Percentiles rank a stretch among this genome's conserved stretches.
phyloP scores from a whole-genome alignment of 2,329 filamentous ascomycete species.

The Davidsoniella australis region DNA sequence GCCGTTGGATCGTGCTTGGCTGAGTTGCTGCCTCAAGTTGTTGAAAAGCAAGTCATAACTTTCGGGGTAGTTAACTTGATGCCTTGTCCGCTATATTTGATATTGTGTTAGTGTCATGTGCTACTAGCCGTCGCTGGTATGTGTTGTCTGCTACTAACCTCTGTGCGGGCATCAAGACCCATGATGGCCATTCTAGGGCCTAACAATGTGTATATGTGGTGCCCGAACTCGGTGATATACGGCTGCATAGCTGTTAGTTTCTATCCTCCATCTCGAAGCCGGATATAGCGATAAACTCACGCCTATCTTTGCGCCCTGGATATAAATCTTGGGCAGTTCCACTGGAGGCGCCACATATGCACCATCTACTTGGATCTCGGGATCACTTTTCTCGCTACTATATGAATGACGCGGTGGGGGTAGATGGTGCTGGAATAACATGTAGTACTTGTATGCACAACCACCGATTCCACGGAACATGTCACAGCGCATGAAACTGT shows the following conservation, averaged over 20 bases:
- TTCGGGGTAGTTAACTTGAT: slow-evolving; percentile 87
- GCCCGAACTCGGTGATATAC: slow-evolving; percentile 76
- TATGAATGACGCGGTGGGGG: slow-evolving; percentile 73
- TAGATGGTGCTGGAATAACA: slow-evolving; percentile 92
- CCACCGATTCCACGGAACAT: slow-evolving; percentile 87
- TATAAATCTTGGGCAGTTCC: slow-evolving; percentile 49
- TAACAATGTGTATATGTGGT: slow-evolving; percentile 71
- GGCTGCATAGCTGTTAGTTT: slow-evolving; percentile 32
- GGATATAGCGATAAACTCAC: slow-evolving; percentile 32
- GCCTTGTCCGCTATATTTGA: slow-evolving; percentile 48
- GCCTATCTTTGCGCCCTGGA: slow-evolving; percentile 58
- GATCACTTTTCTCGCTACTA: slow-evolving; percentile 43
- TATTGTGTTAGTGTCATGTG: slow-evolving; percentile 27
- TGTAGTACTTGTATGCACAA: slow-evolving; percentile 92
- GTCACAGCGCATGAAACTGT: slow-evolving; percentile 82
- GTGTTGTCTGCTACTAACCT: slow-evolving; percentile 29
- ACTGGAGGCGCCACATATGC: slow-evolving; percentile 46
- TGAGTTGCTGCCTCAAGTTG: slow-evolving; percentile 57
- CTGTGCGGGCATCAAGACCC: slow-evolving; percentile 82
- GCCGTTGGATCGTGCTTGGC: slow-evolving; percentile 44
- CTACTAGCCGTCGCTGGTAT: slow-evolving; percentile 14
- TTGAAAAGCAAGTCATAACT: slow-evolving; percentile 76
- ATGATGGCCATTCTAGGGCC: slow-evolving; percentile 72
- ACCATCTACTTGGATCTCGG: slow-evolving; percentile 45
- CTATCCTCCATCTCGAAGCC: neutral